Percentiles rank a stretch among this genome's conserved stretches.
Evolutionary conservation across 768 basidiomycete genomes (phyloP).

Genomic region (Dictyophora rubrovolvata): DNA sequence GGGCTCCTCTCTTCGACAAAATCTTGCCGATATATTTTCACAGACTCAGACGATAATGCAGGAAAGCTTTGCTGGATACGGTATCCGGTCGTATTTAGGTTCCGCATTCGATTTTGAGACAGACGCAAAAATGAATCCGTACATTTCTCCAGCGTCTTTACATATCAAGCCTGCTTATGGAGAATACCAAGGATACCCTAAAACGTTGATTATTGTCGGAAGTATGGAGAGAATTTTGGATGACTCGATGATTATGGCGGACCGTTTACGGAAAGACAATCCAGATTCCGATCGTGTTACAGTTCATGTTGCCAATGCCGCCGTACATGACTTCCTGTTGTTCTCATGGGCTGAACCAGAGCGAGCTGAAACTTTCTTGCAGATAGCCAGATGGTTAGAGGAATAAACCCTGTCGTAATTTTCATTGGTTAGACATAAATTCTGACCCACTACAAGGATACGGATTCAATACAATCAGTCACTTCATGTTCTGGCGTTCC

Average conservation of each 20-base stretch:
- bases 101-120: background rate
- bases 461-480: too few relatives aligned
- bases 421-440: too few relatives aligned
- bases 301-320: background rate
- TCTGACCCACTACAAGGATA: too few relatives aligned
- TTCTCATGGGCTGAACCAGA: background rate
- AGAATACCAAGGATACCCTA: conserved; percentile 19
- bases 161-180: background rate
- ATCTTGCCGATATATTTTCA: conserved; percentile 1
- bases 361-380: background rate
- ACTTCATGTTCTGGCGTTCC: too few relatives aligned
- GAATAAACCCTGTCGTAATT: background rate
- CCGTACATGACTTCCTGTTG: background rate
- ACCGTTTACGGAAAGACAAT: background rate
- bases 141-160: background rate
- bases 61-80: background rate
- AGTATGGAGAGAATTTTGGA: conserved; percentile 22
- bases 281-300: background rate
- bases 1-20: background rate
- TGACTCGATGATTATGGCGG: conserved; percentile 16
- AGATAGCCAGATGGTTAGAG: background rate
- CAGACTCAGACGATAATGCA: background rate
- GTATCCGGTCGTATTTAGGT: background rate
- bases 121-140: background rate
- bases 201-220: conserved; percentile 20